Percentiles rank a stretch among this genome's conserved stretches.
Evolutionary conservation across 75 land plant species (phyloP).

Genomic region (Pinus taeda): DNA sequence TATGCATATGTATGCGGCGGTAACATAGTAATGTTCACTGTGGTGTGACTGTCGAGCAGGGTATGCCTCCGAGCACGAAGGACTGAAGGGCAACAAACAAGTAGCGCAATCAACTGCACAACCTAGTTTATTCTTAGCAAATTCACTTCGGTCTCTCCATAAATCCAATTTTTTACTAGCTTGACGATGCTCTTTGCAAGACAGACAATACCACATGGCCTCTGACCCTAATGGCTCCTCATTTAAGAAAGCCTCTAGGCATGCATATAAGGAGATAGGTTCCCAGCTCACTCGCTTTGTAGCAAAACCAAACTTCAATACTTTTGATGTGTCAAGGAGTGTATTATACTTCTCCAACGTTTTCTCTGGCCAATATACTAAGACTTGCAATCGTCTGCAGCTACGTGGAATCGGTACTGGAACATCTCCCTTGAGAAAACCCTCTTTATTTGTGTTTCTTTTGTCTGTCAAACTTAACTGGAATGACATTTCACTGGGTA

Average conservation of each 20-base stretch:
- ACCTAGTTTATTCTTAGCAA: too few relatives aligned
- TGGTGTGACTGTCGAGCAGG: too few relatives aligned
- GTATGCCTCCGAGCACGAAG: too few relatives aligned
- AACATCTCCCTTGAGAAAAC: conserved; percentile 28
- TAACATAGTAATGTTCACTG: too few relatives aligned
- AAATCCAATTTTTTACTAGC: conserved; percentile 88
- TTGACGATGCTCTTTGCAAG: conserved; percentile 76
- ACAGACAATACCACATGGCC: conserved; percentile 92
- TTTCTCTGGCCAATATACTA: conserved; percentile 51
- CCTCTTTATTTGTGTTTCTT: conserved; percentile 25
- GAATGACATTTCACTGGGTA: conserved; percentile 20
- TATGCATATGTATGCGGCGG: too few relatives aligned
- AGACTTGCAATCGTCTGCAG: conserved; percentile 22
- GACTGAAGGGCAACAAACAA: too few relatives aligned
- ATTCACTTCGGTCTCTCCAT: conserved; percentile 38
- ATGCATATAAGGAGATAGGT: conserved; percentile 61
- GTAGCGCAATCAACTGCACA: too few relatives aligned
- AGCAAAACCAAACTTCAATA: conserved; percentile 39
- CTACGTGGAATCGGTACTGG: conserved; percentile 8
- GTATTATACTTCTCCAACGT: conserved; percentile 43
- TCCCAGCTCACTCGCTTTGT: conserved; percentile 51
- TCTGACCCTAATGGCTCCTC: conserved; percentile 93
- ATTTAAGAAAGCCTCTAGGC: conserved; percentile 84
- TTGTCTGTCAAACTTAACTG: conserved; percentile 45
- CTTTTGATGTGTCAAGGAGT: conserved; percentile 32